Base-by-base conservation (phyloP, 139 green algal genomes). In the Haematococcus lacustris region DNA sequence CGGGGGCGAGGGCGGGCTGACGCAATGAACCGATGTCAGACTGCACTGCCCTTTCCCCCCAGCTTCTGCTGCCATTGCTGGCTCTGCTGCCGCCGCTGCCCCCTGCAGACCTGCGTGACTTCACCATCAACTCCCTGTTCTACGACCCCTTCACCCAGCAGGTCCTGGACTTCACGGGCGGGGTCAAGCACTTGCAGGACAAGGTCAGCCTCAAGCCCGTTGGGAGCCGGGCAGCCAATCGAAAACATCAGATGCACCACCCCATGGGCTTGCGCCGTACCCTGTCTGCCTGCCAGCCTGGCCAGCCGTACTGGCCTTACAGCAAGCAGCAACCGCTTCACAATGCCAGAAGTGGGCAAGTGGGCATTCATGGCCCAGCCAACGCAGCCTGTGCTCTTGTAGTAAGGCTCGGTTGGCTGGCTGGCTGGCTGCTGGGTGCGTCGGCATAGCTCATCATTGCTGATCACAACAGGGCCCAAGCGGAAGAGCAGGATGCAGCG, bases 91-190 rank as follows among this genome's bases (percentile, higher is more conserved):
- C 13, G 5, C n/a, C 6, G 5, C 62, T 68, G 35, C 5, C 25
- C 33, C 26, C 28, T 70, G 17, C 72, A 85, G 82, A 35, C 25
- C 50, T 38, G 30, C 77, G 83, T n/a, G 83, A 88, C 73, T 88
- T 85, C 75, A 88, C 75, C 17, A 50, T 84, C 60, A 88, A 88
- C 51, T 63, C 83, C 0, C 75, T 88, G 1, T 78, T 81, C 63
- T 88, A 82, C 57, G 77, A 85, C 60, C 75, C 80, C 1, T 32
- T 73, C 1, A 30, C 3, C 0, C 38, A 63, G 0, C 1, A 72
- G 5, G 83, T 88, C n/a, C 67, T 84, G 69, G 83, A 88, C 74
- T 88, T 80, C 66, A 71, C 83, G 37, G 77, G 77, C 3, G 79
- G 75, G 1, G 75, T 83, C 47, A 1, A 51, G 17, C 78, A 88